Base-by-base conservation (phyloP, 345 rosid genomes). In the Aegle marmelos region DNA sequence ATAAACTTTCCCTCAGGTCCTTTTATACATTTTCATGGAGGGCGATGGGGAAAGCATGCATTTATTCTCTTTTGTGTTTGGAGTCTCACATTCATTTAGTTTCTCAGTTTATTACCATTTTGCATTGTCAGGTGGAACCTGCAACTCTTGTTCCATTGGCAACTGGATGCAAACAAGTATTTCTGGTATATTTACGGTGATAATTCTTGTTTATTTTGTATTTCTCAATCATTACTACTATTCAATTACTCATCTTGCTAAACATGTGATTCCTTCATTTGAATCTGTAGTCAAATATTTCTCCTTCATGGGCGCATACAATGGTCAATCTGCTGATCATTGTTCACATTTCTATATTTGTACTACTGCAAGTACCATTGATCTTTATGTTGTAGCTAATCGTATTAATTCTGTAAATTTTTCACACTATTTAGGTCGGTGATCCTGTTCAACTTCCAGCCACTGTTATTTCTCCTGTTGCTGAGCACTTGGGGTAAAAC, bases 391-490 rank as follows among this genome's bases (percentile, higher is more conserved):
- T 48, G 17, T 45, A 45, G 50, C 0, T 10, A 21, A 37, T 24
- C 28, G 69, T 61, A 39, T 75, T 79, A 66, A 53, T 67, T 65
- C 48, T 66, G 41, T 63, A n/a, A n/a, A 34, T 27, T 59, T n/a
- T 76, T 16, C 19, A 3, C 58, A 25, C 71, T 21, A 67, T 80
- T 79, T 79, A 94, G 99, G 97, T 96, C 28, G 98, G 98, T 41
- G 97, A 96, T 87, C 97, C 99, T 1, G 93, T 91, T 83, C 99
- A 96, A 86, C 88, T 96, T 69, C 97, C 99, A 64, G 99, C 97
- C 79, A 94, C 99, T 74, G 99, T 96, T 21, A 96, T 96, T 82
- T 96, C 99, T 78, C 80, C 93, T 24, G 67, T 83, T 76, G 98
- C 99, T 77, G 89, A 81, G 80, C 87, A 88, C 78, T 78, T 84